These are phyloP conservation scores for Tulasnella calospora DNA, from an alignment of 768 basidiomycete genomes.

Conservation along the genomic window DNA sequence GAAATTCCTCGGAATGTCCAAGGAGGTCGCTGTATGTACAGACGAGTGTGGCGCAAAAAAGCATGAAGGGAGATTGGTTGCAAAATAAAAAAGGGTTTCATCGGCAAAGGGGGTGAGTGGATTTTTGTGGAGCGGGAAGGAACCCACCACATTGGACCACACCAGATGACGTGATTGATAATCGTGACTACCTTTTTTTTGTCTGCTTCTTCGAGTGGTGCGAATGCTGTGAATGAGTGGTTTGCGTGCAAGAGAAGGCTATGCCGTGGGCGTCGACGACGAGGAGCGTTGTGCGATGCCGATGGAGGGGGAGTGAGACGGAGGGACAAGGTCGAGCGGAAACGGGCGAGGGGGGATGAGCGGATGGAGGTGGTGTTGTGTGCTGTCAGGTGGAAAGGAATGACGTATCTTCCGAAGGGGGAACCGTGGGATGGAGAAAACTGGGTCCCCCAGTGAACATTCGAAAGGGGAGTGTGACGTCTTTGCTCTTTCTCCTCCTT, in stretches of 20 bases:
- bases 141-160: neutral
- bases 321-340: neutral
- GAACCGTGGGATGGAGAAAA: slow-evolving; percentile 5
- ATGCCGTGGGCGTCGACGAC: neutral
- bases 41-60: neutral
- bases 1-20: neutral
- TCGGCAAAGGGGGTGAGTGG: neutral
- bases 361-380: neutral
- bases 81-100: neutral
- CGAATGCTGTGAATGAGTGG: neutral
- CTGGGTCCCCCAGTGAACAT: slow-evolving; percentile 4
- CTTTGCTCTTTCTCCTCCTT: slow-evolving; percentile 1
- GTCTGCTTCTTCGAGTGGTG: neutral
- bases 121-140: slow-evolving; percentile 1
- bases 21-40: neutral
- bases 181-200: neutral
- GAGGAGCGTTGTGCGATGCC: neutral
- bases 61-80: neutral
- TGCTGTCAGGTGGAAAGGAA: neutral
- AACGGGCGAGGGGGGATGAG: neutral
- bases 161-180: slow-evolving; percentile 1
- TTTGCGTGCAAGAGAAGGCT: neutral
- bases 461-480: slow-evolving; percentile 11
- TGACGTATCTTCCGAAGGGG: slow-evolving; percentile 7
- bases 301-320: neutral